Percentiles rank a stretch among this genome's conserved stretches.
Evolutionary conservation across 306 rosid species (phyloP).

Genomic region (Begonia loranthoides): DNA sequence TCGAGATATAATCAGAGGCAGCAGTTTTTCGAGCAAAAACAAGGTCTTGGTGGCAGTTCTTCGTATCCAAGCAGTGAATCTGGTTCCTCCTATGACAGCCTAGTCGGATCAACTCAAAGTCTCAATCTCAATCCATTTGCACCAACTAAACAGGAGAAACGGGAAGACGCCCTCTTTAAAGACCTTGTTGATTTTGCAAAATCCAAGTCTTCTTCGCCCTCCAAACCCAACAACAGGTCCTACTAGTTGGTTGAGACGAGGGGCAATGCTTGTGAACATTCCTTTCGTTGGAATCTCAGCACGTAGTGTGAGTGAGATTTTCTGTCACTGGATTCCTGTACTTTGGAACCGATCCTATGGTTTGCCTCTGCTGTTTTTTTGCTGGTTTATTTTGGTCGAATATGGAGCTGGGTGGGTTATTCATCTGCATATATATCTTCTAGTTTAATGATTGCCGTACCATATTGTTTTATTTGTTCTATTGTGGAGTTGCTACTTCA

Average conservation of each 20-base stretch:
- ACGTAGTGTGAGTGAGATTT: too few relatives aligned
- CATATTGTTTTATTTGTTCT: too few relatives aligned
- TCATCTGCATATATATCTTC: too few relatives aligned
- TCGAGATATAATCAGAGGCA: constrained; percentile 64
- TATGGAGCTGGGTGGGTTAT: too few relatives aligned
- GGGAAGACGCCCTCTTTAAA: constrained; percentile 76
- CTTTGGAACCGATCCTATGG: too few relatives aligned
- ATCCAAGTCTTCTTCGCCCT: constrained; percentile 64
- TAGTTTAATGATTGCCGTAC: too few relatives aligned
- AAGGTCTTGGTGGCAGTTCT: constrained; percentile 14
- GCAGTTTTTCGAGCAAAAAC: constrained; percentile 48
- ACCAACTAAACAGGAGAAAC: constrained; percentile 41
- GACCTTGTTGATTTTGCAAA: constrained; percentile 81
- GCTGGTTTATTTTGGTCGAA: too few relatives aligned
- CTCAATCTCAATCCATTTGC: constrained; percentile 51
- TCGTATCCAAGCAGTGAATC: constrained; percentile 38
- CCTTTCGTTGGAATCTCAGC: too few relatives aligned
- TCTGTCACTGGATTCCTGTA: too few relatives aligned
- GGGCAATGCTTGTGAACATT: too few relatives aligned
- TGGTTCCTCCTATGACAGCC: constrained; percentile 51
- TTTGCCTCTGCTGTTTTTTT: too few relatives aligned
- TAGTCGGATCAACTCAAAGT: constrained; percentile 62
- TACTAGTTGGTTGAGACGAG: not conserved
- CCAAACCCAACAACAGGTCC: constrained; percentile 42
- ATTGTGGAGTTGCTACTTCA: too few relatives aligned